Evolutionary conservation across 768 basidiomycete species (phyloP).

Genomic region (Lactifluus echinatus): DNA sequence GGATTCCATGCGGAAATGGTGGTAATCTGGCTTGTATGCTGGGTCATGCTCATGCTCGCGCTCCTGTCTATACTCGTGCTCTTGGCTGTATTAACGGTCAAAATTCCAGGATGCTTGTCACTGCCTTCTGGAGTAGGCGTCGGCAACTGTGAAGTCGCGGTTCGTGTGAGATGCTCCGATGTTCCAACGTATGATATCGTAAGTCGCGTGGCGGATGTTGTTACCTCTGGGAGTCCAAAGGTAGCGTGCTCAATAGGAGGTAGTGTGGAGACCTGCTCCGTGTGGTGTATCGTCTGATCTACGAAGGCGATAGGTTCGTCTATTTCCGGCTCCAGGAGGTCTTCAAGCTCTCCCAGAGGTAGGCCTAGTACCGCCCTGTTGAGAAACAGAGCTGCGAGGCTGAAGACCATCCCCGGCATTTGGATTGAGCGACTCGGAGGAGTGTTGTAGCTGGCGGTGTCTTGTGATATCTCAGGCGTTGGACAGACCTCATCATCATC

Average conservation of each 20-base stretch:
- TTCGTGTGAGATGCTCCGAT: not conserved
- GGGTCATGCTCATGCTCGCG: not conserved
- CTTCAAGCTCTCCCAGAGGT: slow-evolving; percentile 8
- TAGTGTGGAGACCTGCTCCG: slow-evolving; percentile 18
- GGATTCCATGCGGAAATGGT: not conserved
- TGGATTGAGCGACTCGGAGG: not conserved
- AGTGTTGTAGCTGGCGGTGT: not conserved
- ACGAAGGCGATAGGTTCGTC: not conserved
- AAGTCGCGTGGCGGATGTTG: not conserved
- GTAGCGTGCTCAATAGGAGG: not conserved
- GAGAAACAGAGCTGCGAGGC: not conserved
- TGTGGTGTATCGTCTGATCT: not conserved
- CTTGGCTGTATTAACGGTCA: too few species aligned
- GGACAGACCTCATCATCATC: not conserved
- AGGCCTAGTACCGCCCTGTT: slow-evolving; percentile 3
- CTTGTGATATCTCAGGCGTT: not conserved
- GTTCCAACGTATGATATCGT: not conserved
- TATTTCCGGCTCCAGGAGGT: slow-evolving; percentile 6
- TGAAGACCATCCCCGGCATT: slow-evolving; percentile 3
- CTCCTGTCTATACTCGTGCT: not conserved
- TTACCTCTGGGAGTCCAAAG: not conserved
- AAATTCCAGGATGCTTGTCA: not conserved
- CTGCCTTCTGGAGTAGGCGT: not conserved
- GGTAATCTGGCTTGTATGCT: not conserved
- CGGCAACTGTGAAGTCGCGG: not conserved